Evolutionary conservation across 352 stramenopile species (phyloP), one percentile per base, ranked within the genome.

Genomic region (Elongisporangium anandrum): DNA sequence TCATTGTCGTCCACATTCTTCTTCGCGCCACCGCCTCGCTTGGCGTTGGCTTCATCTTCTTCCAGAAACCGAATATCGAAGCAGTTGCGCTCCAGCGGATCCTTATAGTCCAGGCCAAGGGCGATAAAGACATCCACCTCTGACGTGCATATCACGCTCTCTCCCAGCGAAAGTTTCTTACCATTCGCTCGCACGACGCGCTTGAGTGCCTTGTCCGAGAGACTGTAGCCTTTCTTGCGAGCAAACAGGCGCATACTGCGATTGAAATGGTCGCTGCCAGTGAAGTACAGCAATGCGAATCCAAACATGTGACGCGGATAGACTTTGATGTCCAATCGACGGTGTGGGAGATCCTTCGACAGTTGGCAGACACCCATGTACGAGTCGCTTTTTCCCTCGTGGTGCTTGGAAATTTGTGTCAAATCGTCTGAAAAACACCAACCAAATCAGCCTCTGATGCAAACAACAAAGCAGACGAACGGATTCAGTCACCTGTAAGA

Each of bases 251-350:
- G 68, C 79, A 96, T 93, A 26, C 81, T 94, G 38, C 74, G 73
- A 64, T 97, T 97, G 58, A 97, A 97, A 49, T 96, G 87, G 60
- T 96, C 88, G 60, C 85, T 96, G 22, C 89, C 88, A 0, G 90
- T 97, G 64, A 97, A 97, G 61, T 97, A 97, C 29, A 97, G 61
- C 23, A 95, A 68, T 21, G 88, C 88, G 61, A 93, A 94, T 3
- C 85, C 78, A 54, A 92, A 95, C 29, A 73, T 87, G 1, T 77
- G 69, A 2, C 84, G 81, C 39, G 86, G 85, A 56, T 95, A 96
- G 41, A 96, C 75, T 62, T 95, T 96, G 65, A 96, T 87, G 39
- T 96, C 85, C 10, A 96, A 52, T 1, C 88, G 81, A 4, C 88
- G 86, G 65, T 84, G 72, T 2, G 68, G 77, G 15, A 82, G 65